Conservation (phyloP, 768 basidiomycete genomes). For the Russula vinacea region DNA sequence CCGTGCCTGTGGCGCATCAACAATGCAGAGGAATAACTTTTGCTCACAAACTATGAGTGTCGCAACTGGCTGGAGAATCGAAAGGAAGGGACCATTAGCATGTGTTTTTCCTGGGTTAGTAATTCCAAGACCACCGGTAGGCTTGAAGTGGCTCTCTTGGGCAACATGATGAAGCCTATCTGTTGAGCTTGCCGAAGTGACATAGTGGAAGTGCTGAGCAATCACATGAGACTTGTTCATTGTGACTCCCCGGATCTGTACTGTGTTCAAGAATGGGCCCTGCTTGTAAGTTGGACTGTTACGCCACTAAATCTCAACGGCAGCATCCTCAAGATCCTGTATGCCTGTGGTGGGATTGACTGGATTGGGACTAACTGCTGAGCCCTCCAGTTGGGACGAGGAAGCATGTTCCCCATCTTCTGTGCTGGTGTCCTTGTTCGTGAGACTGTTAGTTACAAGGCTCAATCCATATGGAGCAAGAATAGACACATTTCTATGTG, state of each 20-base stretch:
- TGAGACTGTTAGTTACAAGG: not conserved
- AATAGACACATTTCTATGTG: not conserved
- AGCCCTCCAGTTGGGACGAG: not conserved
- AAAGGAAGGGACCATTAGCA: not conserved
- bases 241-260: not conserved
- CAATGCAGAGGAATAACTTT: not conserved
- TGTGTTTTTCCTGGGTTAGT: not conserved
- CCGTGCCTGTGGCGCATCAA: too few relatives aligned
- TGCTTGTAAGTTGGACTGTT: too few relatives aligned
- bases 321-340: not conserved
- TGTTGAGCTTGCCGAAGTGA: not conserved
- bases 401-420: not conserved
- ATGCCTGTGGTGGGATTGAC: not conserved
- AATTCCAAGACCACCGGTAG: not conserved
- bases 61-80: not conserved
- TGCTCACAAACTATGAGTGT: not conserved
- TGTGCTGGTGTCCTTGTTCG: not conserved
- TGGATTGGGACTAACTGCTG: too few relatives aligned
- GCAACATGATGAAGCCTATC: not conserved
- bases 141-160: conserved; percentile 2
- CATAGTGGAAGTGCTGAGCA: not conserved
- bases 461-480: not conserved
- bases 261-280: not conserved
- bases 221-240: not conserved
- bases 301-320: not conserved